phyloP scores from a whole-genome alignment of 805 yeast species.

The Cyberlindnera saturnus region DNA sequence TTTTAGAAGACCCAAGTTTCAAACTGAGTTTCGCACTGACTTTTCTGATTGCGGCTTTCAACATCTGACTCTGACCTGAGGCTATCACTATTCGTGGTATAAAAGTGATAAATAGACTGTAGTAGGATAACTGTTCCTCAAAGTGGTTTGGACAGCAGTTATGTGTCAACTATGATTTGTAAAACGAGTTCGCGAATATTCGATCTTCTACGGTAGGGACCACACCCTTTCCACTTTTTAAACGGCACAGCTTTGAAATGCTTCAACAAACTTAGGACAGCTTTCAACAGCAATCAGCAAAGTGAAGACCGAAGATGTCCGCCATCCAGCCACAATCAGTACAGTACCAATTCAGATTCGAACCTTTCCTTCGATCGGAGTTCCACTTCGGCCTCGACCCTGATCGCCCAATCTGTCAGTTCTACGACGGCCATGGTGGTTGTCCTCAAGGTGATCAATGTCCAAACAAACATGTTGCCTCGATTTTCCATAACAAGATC shows the following conservation, averaged over 20 bases:
- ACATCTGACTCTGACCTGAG: slow-evolving; percentile 21
- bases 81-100: background rate
- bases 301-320: slow-evolving; percentile 22
- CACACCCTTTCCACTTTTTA: background rate
- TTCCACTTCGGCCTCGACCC: slow-evolving; percentile 81
- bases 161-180: background rate
- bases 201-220: slow-evolving; percentile 1
- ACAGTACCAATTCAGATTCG: slow-evolving; percentile 57
- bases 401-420: slow-evolving; percentile 82
- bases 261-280: too few relatives aligned
- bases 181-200: slow-evolving; percentile 12
- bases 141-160: background rate
- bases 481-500: slow-evolving; percentile 62
- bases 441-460: slow-evolving; percentile 88
- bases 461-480: slow-evolving; percentile 78
- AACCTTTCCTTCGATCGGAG: slow-evolving; percentile 74
- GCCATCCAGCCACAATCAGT: slow-evolving; percentile 34
- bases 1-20: slow-evolving; percentile 56
- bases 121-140: too few relatives aligned
- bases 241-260: too few relatives aligned
- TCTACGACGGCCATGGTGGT: slow-evolving; percentile 54
- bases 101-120: background rate
- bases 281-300: too few relatives aligned
- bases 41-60: slow-evolving; percentile 56
- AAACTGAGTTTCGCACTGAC: slow-evolving; percentile 49